A percentile compares a stretch with the other conserved stretches of the same genome.
These are phyloP conservation scores for Chenopodium album DNA, from an alignment of 148 eudicot genomes.

Conservation along the genomic window DNA sequence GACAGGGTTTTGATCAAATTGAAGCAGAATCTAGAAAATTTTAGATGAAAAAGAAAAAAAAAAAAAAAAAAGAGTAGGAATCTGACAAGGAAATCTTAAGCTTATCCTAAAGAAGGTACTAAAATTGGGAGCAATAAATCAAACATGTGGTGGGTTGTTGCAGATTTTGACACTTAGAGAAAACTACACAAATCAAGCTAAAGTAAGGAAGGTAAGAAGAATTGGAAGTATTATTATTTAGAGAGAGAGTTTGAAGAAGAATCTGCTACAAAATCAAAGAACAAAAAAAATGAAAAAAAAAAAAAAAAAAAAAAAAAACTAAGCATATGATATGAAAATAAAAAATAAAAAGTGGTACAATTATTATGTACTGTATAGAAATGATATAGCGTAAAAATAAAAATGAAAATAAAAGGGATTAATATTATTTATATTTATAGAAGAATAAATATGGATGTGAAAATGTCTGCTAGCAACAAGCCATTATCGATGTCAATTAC, in stretches of 20 bases:
- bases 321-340: neutral
- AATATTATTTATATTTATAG: too few species aligned
- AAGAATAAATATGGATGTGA: conserved; percentile 32
- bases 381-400: neutral
- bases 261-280: conserved; percentile 6
- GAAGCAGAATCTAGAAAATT: neutral
- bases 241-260: conserved; percentile 9
- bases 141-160: conserved; percentile 32
- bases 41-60: neutral
- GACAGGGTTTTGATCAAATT: neutral
- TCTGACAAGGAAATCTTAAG: conserved; percentile 14
- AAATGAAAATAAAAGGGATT: neutral
- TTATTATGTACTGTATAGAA: neutral
- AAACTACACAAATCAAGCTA: conserved; percentile 15
- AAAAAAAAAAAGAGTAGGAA: neutral
- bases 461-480: conserved; percentile 38
- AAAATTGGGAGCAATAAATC: conserved; percentile 10
- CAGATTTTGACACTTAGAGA: conserved; percentile 29
- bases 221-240: neutral
- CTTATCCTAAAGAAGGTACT: conserved; percentile 4
- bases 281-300: neutral
- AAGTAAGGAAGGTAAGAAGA: neutral
- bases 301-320: conserved; percentile 12
- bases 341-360: too few species aligned
- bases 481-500: conserved; percentile 34